Evolutionary conservation across 2,329 filamentous ascomycete genomes (phyloP).

Genomic region (Aspergillus sp.): DNA sequence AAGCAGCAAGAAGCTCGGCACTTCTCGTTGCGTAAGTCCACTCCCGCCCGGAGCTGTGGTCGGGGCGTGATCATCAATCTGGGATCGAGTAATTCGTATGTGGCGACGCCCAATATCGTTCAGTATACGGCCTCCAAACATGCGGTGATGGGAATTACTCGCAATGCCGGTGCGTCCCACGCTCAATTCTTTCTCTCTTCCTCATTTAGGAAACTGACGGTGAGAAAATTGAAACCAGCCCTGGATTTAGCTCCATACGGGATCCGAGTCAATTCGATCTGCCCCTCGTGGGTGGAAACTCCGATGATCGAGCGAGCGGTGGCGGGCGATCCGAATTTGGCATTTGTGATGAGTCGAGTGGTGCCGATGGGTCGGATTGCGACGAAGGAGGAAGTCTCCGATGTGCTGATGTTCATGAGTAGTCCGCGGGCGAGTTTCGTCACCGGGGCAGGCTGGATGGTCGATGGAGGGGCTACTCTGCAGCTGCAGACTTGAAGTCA

Average conservation of each 20-base stretch:
- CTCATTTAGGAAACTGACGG: background rate
- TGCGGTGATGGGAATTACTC: constrained; percentile 48
- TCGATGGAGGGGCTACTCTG: constrained; percentile 10
- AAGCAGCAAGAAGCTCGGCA: constrained; percentile 30
- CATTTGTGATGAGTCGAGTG: constrained; percentile 11
- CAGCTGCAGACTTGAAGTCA: background rate
- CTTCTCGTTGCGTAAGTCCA: constrained; percentile 33
- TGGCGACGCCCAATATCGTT: constrained; percentile 36
- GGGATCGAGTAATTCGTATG: constrained; percentile 36
- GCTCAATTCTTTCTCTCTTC: background rate
- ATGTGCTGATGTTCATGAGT: constrained; percentile 10
- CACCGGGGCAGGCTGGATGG: constrained; percentile 6
- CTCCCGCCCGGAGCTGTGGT: constrained; percentile 20
- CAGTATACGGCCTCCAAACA: constrained; percentile 48
- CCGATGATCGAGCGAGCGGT: constrained; percentile 28
- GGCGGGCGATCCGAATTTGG: constrained; percentile 16
- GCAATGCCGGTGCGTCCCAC: constrained; percentile 31
- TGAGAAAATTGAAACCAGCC: constrained; percentile 19
- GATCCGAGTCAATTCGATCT: constrained; percentile 37
- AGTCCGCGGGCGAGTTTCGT: constrained; percentile 13
- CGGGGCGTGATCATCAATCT: constrained; percentile 42
- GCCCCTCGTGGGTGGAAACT: constrained; percentile 34
- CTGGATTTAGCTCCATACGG: constrained; percentile 28
- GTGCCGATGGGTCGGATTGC: constrained; percentile 27
- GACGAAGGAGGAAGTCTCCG: constrained; percentile 24